Base-by-base conservation (phyloP, 352 stramenopile genomes). In the Paralagenidium karlingii region DNA sequence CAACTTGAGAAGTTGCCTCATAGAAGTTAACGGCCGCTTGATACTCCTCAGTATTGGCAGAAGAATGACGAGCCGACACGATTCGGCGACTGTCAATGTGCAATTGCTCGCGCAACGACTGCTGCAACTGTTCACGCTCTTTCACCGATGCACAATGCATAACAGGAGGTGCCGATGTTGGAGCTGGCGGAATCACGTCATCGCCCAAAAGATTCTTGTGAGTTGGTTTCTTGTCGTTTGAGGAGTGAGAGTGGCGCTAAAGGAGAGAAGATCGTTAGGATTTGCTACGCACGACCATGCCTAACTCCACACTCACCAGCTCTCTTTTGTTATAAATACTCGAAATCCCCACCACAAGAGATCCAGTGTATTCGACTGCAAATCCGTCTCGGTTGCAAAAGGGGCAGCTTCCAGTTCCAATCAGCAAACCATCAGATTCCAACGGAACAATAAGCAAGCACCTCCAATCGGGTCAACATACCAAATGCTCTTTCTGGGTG, bases 341-440 rank as follows among this genome's bases (percentile, higher is more conserved):
- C 7, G 22, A 7, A 3, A 36, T 20, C 19, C 30, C 22, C 7
- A 20, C 19, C 7, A 16, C 30, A 20, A 36, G 30, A 22, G 30
- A 16, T 36, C 30, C 47, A 32, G 57, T 50, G 50, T 86, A 83
- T 15, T 53, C 59, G 32, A 83, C 43, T 13, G 42, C 50, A 39
- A 90, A 83, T 6, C 43, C 55, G 16, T 85, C 68, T 8, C 62
- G 51, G 32, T 87, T 86, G 54, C 76, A 90, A 60, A 87, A 90
- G 21, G 76, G 76, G 44, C 76, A 90, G 48, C 69, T 83, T n/a
- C n/a, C n/a, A n/a, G n/a, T n/a, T n/a, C n/a, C 16, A 13, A 39
- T 43, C 16, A 12, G 5, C 18, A 18, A 8, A 5, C 7, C 20
- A 47, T 11, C 7, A n/a, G n/a, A n/a, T n/a, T n/a, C n/a, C n/a